A percentile compares a stretch with the other conserved stretches of the same genome.
These are phyloP conservation scores for Monoraphidium neglectum DNA, from an alignment of 139 green algal genomes.

Conservation along the genomic window DNA sequence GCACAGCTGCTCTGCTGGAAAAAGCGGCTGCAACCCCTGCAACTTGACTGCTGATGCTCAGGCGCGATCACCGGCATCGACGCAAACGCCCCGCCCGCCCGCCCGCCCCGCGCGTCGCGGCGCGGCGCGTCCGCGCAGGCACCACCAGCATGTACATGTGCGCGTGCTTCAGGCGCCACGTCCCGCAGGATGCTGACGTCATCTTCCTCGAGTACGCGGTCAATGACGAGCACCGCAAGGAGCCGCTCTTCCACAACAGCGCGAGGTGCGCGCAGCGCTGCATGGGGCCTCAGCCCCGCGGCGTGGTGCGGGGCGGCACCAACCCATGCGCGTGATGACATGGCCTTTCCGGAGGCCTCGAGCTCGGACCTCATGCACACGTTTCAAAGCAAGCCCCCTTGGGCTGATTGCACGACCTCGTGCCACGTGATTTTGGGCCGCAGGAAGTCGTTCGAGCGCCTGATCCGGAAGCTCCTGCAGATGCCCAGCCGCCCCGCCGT, in stretches of 20 bases:
- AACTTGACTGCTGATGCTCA: too few relatives aligned
- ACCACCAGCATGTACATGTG: constrained; percentile 43
- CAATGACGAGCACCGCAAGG: constrained; percentile 13
- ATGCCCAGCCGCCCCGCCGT: constrained; percentile 37
- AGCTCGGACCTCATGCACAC: too few relatives aligned
- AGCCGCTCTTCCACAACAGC: constrained; percentile 12
- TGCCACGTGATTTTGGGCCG: too few relatives aligned
- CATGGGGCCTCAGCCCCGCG: not conserved
- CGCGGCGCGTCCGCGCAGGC: not conserved
- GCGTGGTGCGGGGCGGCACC: not conserved
- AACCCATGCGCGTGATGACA: not conserved
- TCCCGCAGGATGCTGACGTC: constrained; percentile 28
- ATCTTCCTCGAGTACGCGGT: constrained; percentile 39
- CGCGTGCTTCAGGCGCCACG: constrained; percentile 35
- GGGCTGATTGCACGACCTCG: too few relatives aligned
- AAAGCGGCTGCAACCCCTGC: too few relatives aligned
- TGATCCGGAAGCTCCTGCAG: constrained; percentile 37
- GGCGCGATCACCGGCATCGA: too few relatives aligned
- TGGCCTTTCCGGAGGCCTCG: too few relatives aligned
- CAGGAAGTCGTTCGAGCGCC: constrained; percentile 34
- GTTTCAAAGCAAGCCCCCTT: too few relatives aligned
- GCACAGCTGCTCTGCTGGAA: too few relatives aligned
- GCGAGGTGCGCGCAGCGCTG: constrained; percentile 3
- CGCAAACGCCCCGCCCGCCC: too few relatives aligned
- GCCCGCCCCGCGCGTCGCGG: too few relatives aligned